Base-by-base conservation (phyloP, 1,284 basidiomycete species). In the Fomes fomentarius region DNA sequence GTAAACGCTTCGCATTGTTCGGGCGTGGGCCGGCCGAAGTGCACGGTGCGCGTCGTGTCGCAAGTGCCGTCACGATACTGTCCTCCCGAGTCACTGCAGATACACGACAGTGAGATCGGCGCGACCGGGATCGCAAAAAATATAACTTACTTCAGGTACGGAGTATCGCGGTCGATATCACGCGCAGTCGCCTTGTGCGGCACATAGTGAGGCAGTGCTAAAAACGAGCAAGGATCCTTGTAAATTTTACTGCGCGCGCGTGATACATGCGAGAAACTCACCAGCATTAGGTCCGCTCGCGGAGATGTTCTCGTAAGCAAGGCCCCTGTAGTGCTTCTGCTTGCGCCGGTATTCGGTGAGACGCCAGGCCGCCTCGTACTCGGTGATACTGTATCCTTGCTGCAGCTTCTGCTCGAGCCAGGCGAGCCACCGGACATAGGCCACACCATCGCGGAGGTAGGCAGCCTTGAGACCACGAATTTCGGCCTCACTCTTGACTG, bases 261-360 rank as follows among this genome's bases (percentile, higher is more conserved):
- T 31, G 19, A 3, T 28, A 11, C 19, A 14, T 2, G n/a, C 17
- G 11, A 33, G 22, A 40, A 5, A 66, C 76, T 56, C 53, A 79
- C 79, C 79, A 39, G 91, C 94, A 68, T 99, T 97, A 2, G 92
- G 80, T 0, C 96, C 96, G 30, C 83, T 87, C 0, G 93, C 96
- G 24, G 93, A 94, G 60, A 98, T 98, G 56, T 93, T 96, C 66
- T 93, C 91, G 65, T 98, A 98, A 2, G 95, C 94, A 22, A 95
- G 83, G 14, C 94, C 93, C 84, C 87, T 87, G 69, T 89, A 97
- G 67, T 87, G 74, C 70, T 88, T 86, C 62, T 86, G 83, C 66
- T 84, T 79, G 61, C 85, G 77, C 52, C 96, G 80, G 71, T 85
- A 96, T 66, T 89, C 84, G 1, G 89, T 93, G 52, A 98, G 75